Evolutionary conservation across 1,139 yeast species (phyloP).

Genomic region (Suzukiozyma palmioleophila): DNA sequence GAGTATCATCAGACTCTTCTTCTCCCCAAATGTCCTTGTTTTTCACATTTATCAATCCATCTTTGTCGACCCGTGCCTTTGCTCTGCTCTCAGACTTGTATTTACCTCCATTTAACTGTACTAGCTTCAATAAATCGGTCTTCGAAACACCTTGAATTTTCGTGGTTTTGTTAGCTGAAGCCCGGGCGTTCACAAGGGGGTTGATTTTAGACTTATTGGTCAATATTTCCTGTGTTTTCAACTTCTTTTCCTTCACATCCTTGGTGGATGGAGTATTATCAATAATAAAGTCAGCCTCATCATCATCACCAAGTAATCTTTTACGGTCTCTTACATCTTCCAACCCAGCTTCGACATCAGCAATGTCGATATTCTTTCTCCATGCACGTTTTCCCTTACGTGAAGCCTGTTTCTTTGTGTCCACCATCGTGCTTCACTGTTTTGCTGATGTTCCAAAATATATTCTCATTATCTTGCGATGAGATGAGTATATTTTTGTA

Average conservation of each 20-base stretch:
- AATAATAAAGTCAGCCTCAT: slow-evolving; percentile 52
- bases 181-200: slow-evolving; percentile 45
- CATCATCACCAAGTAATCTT: slow-evolving; percentile 58
- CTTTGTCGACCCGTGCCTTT: slow-evolving; percentile 52
- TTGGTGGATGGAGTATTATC: slow-evolving; percentile 44
- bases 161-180: slow-evolving; percentile 19
- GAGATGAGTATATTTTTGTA: no score
- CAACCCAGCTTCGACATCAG: slow-evolving; percentile 68
- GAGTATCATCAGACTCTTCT: slow-evolving; percentile 21
- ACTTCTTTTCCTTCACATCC: slow-evolving; percentile 27
- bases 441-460: no score
- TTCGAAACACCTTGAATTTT: slow-evolving; percentile 64
- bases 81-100: slow-evolving; percentile 51
- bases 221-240: slow-evolving; percentile 73
- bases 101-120: slow-evolving; percentile 84
- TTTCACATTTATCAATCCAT: slow-evolving; percentile 53
- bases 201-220: slow-evolving; percentile 75
- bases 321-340: slow-evolving; percentile 67
- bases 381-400: slow-evolving; percentile 93
- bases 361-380: slow-evolving; percentile 90
- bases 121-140: slow-evolving; percentile 62
- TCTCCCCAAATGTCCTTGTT: slow-evolving; percentile 68
- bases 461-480: no score
- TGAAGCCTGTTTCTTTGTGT: slow-evolving; percentile 49
- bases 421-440: slow-evolving; percentile 3